These are phyloP conservation scores for Apiotrichum siamense DNA, from an alignment of 1,284 basidiomycete genomes.

Conservation along the genomic window DNA sequence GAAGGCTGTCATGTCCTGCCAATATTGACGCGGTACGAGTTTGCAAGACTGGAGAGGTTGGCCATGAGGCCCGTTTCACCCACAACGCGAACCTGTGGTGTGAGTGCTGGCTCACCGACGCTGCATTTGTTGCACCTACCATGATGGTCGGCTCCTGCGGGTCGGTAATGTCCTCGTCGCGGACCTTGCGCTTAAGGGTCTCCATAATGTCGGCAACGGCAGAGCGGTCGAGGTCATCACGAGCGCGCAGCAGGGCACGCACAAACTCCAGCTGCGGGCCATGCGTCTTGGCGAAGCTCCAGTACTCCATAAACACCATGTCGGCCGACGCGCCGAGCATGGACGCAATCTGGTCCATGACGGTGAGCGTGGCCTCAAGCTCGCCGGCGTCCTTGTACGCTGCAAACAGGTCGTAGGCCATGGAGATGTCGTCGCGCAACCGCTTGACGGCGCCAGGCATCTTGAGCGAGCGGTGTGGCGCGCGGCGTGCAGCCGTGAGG, in stretches of 20 bases:
- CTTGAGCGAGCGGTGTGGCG: constrained; percentile 64
- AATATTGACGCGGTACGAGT: constrained; percentile 20
- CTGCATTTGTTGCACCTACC: constrained; percentile 58
- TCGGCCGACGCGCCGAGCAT: constrained; percentile 85
- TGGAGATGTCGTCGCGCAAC: constrained; percentile 73
- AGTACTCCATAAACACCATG: constrained; percentile 90
- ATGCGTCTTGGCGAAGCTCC: constrained; percentile 91
- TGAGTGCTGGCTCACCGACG: no score
- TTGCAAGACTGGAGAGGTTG: constrained; percentile 24
- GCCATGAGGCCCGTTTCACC: constrained; percentile 32
- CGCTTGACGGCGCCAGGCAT: constrained; percentile 78
- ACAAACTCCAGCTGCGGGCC: constrained; percentile 90
- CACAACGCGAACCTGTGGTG: constrained; percentile 34
- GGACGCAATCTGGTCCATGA: constrained; percentile 76
- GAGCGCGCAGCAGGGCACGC: constrained; percentile 78
- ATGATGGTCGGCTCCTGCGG: constrained; percentile 53
- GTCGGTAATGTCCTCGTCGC: constrained; percentile 73
- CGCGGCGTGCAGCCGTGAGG: constrained; percentile 77
- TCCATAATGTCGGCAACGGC: constrained; percentile 91
- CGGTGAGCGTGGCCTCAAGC: constrained; percentile 74
- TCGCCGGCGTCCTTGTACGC: constrained; percentile 73
- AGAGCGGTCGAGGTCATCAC: constrained; percentile 84
- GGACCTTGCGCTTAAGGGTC: constrained; percentile 82
- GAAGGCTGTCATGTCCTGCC: neutral
- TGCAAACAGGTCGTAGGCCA: constrained; percentile 74